Base-by-base conservation (phyloP, 345 rosid species). In the Isatis tinctoria region DNA sequence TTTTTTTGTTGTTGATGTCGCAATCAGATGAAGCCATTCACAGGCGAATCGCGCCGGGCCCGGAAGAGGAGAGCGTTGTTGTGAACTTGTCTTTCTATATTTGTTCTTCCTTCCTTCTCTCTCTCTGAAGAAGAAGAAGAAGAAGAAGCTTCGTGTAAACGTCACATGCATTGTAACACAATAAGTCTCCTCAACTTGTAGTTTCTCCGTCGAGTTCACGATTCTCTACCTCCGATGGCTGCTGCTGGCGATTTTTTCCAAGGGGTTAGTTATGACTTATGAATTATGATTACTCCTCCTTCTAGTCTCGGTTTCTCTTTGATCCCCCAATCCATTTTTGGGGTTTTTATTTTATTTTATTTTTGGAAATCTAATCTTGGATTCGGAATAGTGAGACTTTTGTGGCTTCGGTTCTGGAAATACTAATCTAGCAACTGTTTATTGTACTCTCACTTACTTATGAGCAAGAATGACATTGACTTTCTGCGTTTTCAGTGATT, bases 21-120 rank as follows among this genome's bases (percentile, higher is more conserved):
- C 72, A 63, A 58, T 80, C 87, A 73, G 51, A 52, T 61, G 47
- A 61, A 60, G 14, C 16, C 43, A 59, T 60, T 80, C 71, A 72
- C 75, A 78, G 87, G 71, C 81, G 44, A 78, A 81, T 79, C 79
- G 71, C 79, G 64, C 67, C 72, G 72, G 75, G 39, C 64, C 56
- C 63, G 28, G 62, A 10, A 13, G 27, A 49, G 51, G 51, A 49
- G 37, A 74, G 51, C 59, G 30, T 18, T 58, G 28, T 30, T 59
- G 2, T 33, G 14, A 35, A 43, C 45, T 37, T 48, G 14, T 22
- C 54, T 28, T 58, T 18, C 49, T 28, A 58, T 18, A 9, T 9
- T 43, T 43, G 18, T 45, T 48, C 39, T 33, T 0, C 18, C 65
- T 13, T 70, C 37, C 22, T 8, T 11, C 17, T 18, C 57, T 22